Evolutionary conservation across 345 rosid species (phyloP), one percentile per base, ranked within the genome.

Genomic region (Eutrema yunnanense): DNA sequence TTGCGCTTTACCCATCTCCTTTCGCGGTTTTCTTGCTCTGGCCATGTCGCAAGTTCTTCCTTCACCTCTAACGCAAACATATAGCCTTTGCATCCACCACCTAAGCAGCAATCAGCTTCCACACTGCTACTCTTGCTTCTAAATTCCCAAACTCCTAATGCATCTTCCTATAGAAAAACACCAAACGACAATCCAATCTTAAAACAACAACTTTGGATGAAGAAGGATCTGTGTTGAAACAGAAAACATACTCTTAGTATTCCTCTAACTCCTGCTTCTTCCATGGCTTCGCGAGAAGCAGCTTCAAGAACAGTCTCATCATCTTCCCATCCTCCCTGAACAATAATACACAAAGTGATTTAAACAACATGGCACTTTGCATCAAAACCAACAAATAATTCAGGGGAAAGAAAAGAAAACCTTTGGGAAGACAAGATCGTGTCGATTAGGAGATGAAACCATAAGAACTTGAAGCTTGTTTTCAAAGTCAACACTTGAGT

Each of bases 251-350:
- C 98, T 73, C 73, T 73, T 32, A 91, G 87, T 44, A 74, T 71
- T 78, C 97, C 97, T 84, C 77, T 83, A 9, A 94, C 89, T 69
- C 98, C 98, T 1, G 98, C 97, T 85, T 94, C 98, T 84, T 94
- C 98, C 53, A 86, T 41, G 69, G 98, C 92, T 80, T 91, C 97
- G 7, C 97, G 97, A 50, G 84, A 68, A 58, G 98, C 98, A 57
- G 98, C 98, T 82, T 94, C 88, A 30, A 72, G 69, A 48, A 89
- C 73, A 40, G 95, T 88, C 76, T 94, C 98, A 75, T 94, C 97
- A 74, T 91, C 82, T 82, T 94, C 98, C 98, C 98, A 94, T 54
- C 98, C 98, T 65, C 98, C 98, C 97, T 94, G 74, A 26, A 52
- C 5, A 46, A 65, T 49, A 34, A 65, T 49, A 34, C 7, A 9